Conservation (phyloP, 2,329 filamentous ascomycete genomes). For the Neobulgaria alba region DNA sequence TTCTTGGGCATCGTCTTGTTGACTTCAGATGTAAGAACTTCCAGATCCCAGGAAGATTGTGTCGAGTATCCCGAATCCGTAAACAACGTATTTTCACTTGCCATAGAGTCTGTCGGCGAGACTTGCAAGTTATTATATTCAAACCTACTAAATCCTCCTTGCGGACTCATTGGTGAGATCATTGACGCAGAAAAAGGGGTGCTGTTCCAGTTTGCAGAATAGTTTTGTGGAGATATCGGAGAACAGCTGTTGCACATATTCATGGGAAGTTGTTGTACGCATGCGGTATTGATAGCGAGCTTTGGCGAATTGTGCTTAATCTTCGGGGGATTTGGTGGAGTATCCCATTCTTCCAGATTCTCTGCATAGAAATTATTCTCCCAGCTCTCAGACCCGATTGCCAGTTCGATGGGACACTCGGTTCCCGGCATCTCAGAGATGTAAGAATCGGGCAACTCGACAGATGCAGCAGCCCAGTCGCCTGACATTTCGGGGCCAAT, state of each 20-base stretch:
- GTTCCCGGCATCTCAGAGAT: slow-evolving; percentile 22
- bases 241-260: neutral
- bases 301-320: slow-evolving; percentile 9
- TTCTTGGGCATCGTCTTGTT: slow-evolving; percentile 12
- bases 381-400: slow-evolving; percentile 12
- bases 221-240: neutral
- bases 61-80: slow-evolving; percentile 21
- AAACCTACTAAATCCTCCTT: slow-evolving; percentile 3
- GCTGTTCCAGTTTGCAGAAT: slow-evolving; percentile 3
- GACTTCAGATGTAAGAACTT: no score
- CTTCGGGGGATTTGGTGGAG: slow-evolving; percentile 3
- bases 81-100: slow-evolving; percentile 16
- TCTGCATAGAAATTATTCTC: slow-evolving; percentile 14
- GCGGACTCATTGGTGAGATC: slow-evolving; percentile 15
- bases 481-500: slow-evolving; percentile 8
- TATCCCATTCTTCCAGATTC: slow-evolving; percentile 13
- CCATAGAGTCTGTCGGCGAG: slow-evolving; percentile 18
- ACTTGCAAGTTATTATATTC: slow-evolving; percentile 7
- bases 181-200: slow-evolving; percentile 7
- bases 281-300: slow-evolving; percentile 11
- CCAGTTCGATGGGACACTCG: slow-evolving; percentile 16
- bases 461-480: slow-evolving; percentile 13
- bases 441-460: slow-evolving; percentile 18
- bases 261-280: slow-evolving; percentile 6
- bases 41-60: slow-evolving; percentile 14